Evolutionary conservation across 2,329 filamentous ascomycete species (phyloP).

Genomic region (Hymenoscyphus scutula): DNA sequence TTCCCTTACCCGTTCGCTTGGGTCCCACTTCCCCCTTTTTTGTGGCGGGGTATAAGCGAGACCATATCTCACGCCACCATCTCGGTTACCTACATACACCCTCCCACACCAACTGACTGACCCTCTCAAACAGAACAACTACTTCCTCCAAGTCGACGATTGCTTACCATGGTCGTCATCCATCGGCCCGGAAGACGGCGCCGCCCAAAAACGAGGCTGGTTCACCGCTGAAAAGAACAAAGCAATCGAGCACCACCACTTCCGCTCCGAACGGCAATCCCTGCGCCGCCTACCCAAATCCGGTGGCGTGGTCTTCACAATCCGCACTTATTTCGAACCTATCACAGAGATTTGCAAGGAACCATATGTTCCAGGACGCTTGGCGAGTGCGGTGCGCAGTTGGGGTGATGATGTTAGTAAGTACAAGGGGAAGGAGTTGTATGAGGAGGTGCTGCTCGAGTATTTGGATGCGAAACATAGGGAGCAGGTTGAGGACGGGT

Average conservation of each 20-base stretch:
- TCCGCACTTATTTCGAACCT: constrained; percentile 62
- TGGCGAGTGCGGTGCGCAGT: constrained; percentile 76
- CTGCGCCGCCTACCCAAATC: constrained; percentile 56
- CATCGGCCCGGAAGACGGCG: constrained; percentile 70
- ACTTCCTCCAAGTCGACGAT: constrained; percentile 86
- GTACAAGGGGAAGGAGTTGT: constrained; percentile 78
- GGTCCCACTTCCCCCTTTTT: too few species aligned
- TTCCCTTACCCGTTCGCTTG: background rate
- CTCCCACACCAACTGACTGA: constrained; percentile 23
- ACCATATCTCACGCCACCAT: background rate
- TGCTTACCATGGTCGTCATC: constrained; percentile 71
- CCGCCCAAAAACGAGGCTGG: constrained; percentile 59
- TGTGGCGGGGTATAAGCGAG: background rate
- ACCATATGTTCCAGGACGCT: constrained; percentile 71
- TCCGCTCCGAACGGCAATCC: constrained; percentile 66
- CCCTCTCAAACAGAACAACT: constrained; percentile 64
- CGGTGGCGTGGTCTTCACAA: constrained; percentile 57
- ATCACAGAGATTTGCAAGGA: constrained; percentile 55
- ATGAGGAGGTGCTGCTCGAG: constrained; percentile 69
- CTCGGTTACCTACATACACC: constrained; percentile 9
- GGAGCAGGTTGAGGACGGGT: constrained; percentile 66
- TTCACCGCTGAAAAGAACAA: constrained; percentile 72
- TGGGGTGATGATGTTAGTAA: constrained; percentile 75
- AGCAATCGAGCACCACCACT: constrained; percentile 70
- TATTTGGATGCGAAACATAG: constrained; percentile 73